Base-by-base conservation (phyloP, 306 rosid genomes). In the Sophora flavescens region DNA sequence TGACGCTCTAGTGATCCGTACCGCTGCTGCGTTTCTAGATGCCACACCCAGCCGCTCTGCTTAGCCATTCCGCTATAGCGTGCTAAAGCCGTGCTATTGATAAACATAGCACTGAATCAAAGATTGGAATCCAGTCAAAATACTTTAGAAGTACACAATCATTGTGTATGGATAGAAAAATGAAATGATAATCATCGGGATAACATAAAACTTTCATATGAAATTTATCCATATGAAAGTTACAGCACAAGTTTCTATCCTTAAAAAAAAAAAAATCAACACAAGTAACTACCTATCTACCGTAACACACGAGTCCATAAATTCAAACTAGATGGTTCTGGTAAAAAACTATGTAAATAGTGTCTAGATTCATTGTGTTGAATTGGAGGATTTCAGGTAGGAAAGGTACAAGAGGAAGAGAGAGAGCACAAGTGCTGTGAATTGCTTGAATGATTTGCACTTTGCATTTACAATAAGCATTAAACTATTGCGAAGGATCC, bases 211-310 rank as follows among this genome's bases (percentile, higher is more conserved):
- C 85, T 71, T 77, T 22, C 38, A 39, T 22, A 71, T 58, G 47
- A 57, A 81, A 72, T n/a, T n/a, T n/a, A n/a, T n/a, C 32, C 38
- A 39, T 22, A 71, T 58, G 47, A 57, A 81, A 72, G 36, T 56
- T 33, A 76, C 61, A 75, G 42, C 61, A 77, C 16, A 57, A 35
- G 42, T 61, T 51, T 35, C 39, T 35, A 35, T 35, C 39, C 39
- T 0, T 8, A 41, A 7, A 42, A 42, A 42, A 9, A 42, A 8
- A 42, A 63, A 78, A 72, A 26, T 74, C 62, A 78, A 39, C 63
- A 78, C 28, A 58, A 30, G 39, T 63, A 39, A 65, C 80, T 47
- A 57, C 63, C 58, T 56, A 22, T 22, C 22, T 22, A 22, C 22
- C 22, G 63, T 35, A 59, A 53, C 33, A 51, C 33, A 42, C 1